Base-by-base conservation (phyloP, 2,329 filamentous ascomycete species). In the Thelonectria olida region DNA sequence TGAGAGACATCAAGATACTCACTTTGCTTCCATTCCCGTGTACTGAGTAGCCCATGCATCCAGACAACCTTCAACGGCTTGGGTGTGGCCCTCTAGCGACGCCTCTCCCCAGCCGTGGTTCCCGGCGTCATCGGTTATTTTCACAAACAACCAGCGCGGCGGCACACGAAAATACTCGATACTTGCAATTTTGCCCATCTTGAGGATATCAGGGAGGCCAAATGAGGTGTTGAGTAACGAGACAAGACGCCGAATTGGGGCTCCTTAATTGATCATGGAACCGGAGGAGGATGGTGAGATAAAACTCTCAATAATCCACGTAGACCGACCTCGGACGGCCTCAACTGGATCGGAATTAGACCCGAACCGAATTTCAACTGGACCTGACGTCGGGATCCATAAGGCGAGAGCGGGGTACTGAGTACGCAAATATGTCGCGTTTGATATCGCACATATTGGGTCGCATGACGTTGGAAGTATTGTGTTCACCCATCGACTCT, bases 91-190 rank as follows among this genome's bases (percentile, higher is more conserved):
- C 75, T 93, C 90, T 0, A 93, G 77, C 0, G 89, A 90, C 0
- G 88, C 90, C 73, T 93, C 91, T 17, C 91, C 91, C 91, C 91
- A 93, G 7, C 91, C 91, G 51, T 82, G 79, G 31, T 85, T 81
- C 4, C 86, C 89, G 2, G 82, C 81, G 31, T 88, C 85, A 71
- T 93, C 90, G 2, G 85, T 88, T 64, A 93, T 85, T 74, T 93
- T 93, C 66, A 93, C 90, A 66, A 93, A 92, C 2, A 93, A 81
- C 90, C 90, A 93, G 39, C 91, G 82, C 13, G 91, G 91, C 45
- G 89, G 88, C 8, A 93, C 87, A 17, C 90, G 85, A 73, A 92
- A 93, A 72, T 92, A 92, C 68, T 92, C 90, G 42, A 93, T 88
- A 7, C 54, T 61, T 10, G 70, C 41, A 3, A 78, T 77, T 41